Evolutionary conservation across 305 asterid genomes (phyloP), one percentile per base, ranked within the genome.

Genomic region (Euphrasia arctica): DNA sequence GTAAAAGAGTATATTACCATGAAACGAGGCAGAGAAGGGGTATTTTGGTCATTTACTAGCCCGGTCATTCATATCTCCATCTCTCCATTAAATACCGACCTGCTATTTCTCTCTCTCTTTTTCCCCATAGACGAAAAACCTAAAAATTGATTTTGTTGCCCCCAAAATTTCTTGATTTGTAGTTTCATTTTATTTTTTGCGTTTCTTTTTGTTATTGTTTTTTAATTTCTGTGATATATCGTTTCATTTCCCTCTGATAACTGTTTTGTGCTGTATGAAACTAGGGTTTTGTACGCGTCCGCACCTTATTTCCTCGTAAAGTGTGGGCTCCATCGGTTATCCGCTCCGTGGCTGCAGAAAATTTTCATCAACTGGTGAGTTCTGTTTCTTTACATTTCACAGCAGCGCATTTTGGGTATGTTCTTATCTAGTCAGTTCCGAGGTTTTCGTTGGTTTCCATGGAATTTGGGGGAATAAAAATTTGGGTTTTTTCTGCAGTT

Each of bases 241-340:
- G 12, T 45, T 45, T n/a, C 52, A 15, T 54, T 3, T 3, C 29
- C 45, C 60, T 69, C 75, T 77, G 78, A 77, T 72, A 47, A 43
- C 67, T 70, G 70, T 73, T 77, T 73, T 73, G 66, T 75, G 76
- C 67, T 77, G 73, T 74, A 74, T 78, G 79, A 70, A 77, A 74
- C 54, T 78, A 78, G 82, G 82, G 79, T 70, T 78, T 68, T 58
- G 71, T 69, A 32, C 68, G 60, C 5, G n/a, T 65, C 45, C 72
- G 55, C 67, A 65, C 64, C 66, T 66, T 71, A 67, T 64, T 63
- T 68, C 74, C 64, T 71, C 73, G 63, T 71, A 59, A 61, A 63
- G 61, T 68, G 74, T 67, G 74, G 71, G 58, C 29, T 63, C 60
- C 51, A 43, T 4, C 63, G 54, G 25, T 54, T 65, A 47, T 41